Conservation (phyloP, 352 stramenopile species). For the Globisporangium radiosum region DNA sequence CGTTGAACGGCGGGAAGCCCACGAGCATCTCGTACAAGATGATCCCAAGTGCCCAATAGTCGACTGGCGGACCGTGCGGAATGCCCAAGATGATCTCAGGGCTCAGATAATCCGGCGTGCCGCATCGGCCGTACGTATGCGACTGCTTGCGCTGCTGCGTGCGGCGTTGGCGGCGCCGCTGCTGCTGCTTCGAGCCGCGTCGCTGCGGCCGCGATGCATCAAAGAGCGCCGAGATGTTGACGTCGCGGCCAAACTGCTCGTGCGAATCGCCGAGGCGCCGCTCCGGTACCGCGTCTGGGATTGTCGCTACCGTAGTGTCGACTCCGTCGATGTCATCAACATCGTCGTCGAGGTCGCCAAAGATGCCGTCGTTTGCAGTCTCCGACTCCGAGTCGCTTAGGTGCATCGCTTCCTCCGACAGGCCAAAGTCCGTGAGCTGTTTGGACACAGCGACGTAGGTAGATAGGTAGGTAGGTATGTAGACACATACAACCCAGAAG, state of each 20-base stretch:
- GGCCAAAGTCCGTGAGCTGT: slow-evolving; percentile 82
- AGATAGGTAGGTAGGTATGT: no score
- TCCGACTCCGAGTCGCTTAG: slow-evolving; percentile 37
- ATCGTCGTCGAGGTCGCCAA: slow-evolving; percentile 13
- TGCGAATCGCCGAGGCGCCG: slow-evolving; percentile 5
- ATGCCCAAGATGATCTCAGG: slow-evolving; percentile 81
- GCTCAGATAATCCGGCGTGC: slow-evolving; percentile 85
- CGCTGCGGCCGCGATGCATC: slow-evolving; percentile 10
- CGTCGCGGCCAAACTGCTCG: slow-evolving; percentile 17
- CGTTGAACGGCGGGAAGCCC: slow-evolving; percentile 86
- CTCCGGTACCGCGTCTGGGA: not conserved
- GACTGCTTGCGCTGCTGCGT: slow-evolving; percentile 25
- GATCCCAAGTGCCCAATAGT: slow-evolving; percentile 90
- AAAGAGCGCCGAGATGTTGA: slow-evolving; percentile 18
- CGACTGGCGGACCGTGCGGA: slow-evolving; percentile 68
- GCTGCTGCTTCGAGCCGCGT: slow-evolving; percentile 17
- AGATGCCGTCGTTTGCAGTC: slow-evolving; percentile 12
- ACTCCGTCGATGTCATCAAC: slow-evolving; percentile 3
- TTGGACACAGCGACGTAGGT: not conserved
- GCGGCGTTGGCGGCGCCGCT: not conserved
- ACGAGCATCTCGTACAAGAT: slow-evolving; percentile 89
- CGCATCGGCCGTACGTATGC: slow-evolving; percentile 69
- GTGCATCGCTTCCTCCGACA: slow-evolving; percentile 74
- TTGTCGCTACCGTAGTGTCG: not conserved
- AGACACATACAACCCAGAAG: no score